Base-by-base conservation (phyloP, 345 rosid genomes). In the Luvunga scandens region DNA sequence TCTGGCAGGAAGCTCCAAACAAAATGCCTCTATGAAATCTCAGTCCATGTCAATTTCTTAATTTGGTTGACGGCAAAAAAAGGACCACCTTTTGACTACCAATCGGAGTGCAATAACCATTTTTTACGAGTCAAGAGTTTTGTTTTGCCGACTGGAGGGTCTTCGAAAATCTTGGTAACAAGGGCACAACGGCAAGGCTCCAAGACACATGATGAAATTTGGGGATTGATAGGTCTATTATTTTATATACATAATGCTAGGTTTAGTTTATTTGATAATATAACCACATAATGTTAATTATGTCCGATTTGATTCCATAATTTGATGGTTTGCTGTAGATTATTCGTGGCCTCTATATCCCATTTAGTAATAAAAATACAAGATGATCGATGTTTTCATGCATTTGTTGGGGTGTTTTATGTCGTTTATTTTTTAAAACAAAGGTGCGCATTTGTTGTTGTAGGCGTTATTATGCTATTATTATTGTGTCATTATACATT, bases 121-220 rank as follows among this genome's bases (percentile, higher is more conserved):
- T 66, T 71, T 73, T 71, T 50, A 55, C 21, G 33, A 73, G 24
- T 66, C 21, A 14, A 70, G 36, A 75, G n/a, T 16, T 24, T 60
- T 25, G 18, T 5, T 36, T 76, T 59, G 77, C 83, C 77, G 69
- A 42, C 77, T 66, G 30, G 9, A 65, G 45, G 67, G 42, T 65
- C 7, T 69, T 71, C 76, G 31, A 56, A 45, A 66, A 57, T 21
- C 48, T 76, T 48, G 66, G 30, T 45, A 0, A 64, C 19, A n/a
- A 66, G 28, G 50, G 24, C 75, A 66, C 80, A 72, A 60, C 69
- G 67, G 66, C 66, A 31, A 72, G 9, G 12, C 27, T 75, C 75
- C 83, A 77, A 64, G 9, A 62, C 19, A 33, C n/a, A 22, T 19
- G 38, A 45, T 45, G 50, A 45, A 45, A 55, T 71, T 19, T 34